These are phyloP conservation scores for Paramecium pentaurelia DNA, from an alignment of 73 alveolate species.

Conservation along the genomic window DNA sequence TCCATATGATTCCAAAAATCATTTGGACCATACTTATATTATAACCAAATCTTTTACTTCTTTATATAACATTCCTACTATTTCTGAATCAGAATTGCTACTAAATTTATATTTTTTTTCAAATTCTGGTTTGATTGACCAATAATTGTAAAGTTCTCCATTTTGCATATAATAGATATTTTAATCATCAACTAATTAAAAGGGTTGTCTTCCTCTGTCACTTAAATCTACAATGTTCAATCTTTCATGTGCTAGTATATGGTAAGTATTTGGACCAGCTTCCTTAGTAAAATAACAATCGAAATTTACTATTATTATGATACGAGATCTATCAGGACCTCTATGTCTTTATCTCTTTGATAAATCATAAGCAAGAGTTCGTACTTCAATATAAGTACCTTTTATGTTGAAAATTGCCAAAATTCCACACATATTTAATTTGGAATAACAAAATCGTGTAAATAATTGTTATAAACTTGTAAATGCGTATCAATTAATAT, in stretches of 20 bases:
- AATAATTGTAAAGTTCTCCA: slow-evolving; percentile 65
- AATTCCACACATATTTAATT: slow-evolving; percentile 56
- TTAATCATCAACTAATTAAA: slow-evolving; percentile 38
- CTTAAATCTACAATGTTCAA: slow-evolving; percentile 59
- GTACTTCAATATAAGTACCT: slow-evolving; percentile 30
- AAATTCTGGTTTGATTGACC: slow-evolving; percentile 27
- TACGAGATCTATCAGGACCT: slow-evolving; percentile 57
- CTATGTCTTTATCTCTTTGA: slow-evolving; percentile 59
- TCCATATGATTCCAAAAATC: slow-evolving; percentile 63
- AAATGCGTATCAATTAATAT: not conserved
- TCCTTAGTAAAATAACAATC: not conserved
- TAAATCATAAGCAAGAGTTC: slow-evolving; percentile 45
- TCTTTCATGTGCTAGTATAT: slow-evolving; percentile 63
- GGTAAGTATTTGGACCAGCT: slow-evolving; percentile 37
- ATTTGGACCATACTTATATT: slow-evolving; percentile 52
- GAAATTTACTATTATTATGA: not conserved
- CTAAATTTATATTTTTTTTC: slow-evolving; percentile 51
- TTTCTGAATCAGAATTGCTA: slow-evolving; percentile 62
- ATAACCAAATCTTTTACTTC: slow-evolving; percentile 41
- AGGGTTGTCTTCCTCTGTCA: slow-evolving; percentile 64
- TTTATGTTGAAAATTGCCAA: slow-evolving; percentile 52
- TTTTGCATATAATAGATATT: slow-evolving; percentile 54
- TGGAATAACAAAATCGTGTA: not conserved
- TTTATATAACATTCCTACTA: slow-evolving; percentile 52
- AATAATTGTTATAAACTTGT: not conserved